Evolutionary conservation across 441 rosid genomes (phyloP).

Genomic region (Pelargonium fulgidum): DNA sequence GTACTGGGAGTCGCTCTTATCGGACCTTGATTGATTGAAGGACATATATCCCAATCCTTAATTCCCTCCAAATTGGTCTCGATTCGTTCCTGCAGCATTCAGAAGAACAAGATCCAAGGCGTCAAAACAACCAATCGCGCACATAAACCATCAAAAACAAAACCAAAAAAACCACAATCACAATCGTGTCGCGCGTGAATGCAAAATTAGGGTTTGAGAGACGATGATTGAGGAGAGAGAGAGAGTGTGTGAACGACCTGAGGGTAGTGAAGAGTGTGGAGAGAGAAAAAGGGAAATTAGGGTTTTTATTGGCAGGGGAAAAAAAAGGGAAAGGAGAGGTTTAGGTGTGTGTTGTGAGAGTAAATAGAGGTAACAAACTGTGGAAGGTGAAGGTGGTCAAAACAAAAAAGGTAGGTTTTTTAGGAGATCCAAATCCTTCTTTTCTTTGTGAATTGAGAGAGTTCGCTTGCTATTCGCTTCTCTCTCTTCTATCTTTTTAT

Average conservation of each 20-base stretch:
- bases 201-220: neutral
- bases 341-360: slow-evolving; percentile 3
- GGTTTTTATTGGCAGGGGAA: slow-evolving; percentile 41
- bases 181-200: too few species aligned
- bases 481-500: neutral
- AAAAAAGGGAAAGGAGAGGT: neutral
- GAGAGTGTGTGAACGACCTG: slow-evolving; percentile 5
- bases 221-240: slow-evolving; percentile 7
- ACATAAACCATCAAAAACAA: neutral
- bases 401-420: slow-evolving; percentile 37
- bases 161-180: neutral
- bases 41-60: slow-evolving; percentile 68
- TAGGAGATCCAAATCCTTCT: slow-evolving; percentile 41
- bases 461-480: slow-evolving; percentile 14
- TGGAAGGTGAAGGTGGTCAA: slow-evolving; percentile 36
- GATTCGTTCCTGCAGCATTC: slow-evolving; percentile 12
- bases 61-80: slow-evolving; percentile 18
- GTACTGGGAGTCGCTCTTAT: slow-evolving; percentile 59
- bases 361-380: slow-evolving; percentile 27
- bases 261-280: slow-evolving; percentile 15
- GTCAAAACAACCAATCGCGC: slow-evolving; percentile 5
- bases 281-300: slow-evolving; percentile 20
- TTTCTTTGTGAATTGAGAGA: neutral
- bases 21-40: slow-evolving; percentile 89
- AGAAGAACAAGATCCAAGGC: slow-evolving; percentile 19